Evolutionary conservation across 345 rosid genomes (phyloP).

Genomic region (Lepidium africanum): DNA sequence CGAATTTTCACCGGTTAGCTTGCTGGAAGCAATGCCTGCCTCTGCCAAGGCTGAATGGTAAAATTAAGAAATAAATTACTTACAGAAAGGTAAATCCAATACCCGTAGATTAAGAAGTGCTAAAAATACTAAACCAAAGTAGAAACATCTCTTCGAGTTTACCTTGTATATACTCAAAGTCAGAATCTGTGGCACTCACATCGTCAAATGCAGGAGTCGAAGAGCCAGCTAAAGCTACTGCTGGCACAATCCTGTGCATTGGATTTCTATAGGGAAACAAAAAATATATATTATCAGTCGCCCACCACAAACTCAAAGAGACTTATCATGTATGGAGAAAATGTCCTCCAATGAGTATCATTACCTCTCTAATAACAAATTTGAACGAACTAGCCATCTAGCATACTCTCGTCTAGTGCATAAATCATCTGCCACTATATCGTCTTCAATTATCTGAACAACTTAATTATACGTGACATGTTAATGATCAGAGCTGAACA

Average conservation of each 20-base stretch:
- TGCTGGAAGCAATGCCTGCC: constrained; percentile 69
- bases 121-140: neutral
- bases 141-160: neutral
- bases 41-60: constrained; percentile 63
- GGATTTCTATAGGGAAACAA: constrained; percentile 44
- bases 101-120: neutral
- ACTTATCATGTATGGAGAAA: neutral
- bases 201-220: constrained; percentile 65
- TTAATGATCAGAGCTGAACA: constrained; percentile 46
- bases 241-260: constrained; percentile 58
- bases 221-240: constrained; percentile 54
- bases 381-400: constrained; percentile 66
- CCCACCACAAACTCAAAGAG: neutral
- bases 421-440: constrained; percentile 46
- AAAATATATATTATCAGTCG: neutral
- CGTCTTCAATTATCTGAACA: constrained; percentile 72
- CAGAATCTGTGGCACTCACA: constrained; percentile 49
- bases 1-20: constrained; percentile 30
- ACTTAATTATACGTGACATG: constrained; percentile 29
- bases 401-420: constrained; percentile 88
- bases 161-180: constrained; percentile 69
- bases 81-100: neutral
- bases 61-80: neutral
- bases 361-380: constrained; percentile 70
- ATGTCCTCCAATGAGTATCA: neutral